phyloP scores from a whole-genome alignment of 164 flowering plant genomes.

The Euptelea pleiosperma region DNA sequence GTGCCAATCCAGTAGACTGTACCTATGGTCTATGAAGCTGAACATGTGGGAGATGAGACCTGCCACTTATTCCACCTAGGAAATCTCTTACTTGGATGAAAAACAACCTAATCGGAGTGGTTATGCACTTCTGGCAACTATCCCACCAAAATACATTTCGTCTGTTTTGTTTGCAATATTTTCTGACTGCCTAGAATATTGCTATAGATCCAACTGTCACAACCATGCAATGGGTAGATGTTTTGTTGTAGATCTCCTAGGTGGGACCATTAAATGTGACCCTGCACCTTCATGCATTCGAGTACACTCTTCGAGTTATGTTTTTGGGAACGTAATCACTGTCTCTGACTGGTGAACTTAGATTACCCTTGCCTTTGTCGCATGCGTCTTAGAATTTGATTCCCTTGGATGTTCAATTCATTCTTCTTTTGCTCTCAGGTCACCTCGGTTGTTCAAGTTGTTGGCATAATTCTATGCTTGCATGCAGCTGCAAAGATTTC shows the following conservation, averaged over 20 bases:
- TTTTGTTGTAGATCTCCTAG: too few relatives aligned
- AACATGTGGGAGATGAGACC: neutral
- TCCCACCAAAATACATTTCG: neutral
- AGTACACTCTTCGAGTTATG: too few relatives aligned
- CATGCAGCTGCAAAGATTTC: slow-evolving; percentile 85
- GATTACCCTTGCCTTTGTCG: neutral
- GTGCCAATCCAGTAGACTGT: too few relatives aligned
- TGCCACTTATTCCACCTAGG: neutral
- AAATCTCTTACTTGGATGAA: slow-evolving; percentile 6
- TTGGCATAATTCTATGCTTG: slow-evolving; percentile 65
- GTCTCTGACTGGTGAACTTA: neutral
- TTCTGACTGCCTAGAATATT: neutral
- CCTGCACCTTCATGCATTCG: too few relatives aligned
- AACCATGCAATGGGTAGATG: too few relatives aligned
- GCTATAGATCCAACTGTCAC: neutral
- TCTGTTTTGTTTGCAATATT: neutral
- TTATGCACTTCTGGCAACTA: slow-evolving; percentile 1
- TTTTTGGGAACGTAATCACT: too few relatives aligned
- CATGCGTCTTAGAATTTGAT: neutral
- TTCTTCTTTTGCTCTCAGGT: slow-evolving; percentile 36
- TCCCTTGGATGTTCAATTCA: neutral
- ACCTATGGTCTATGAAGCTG: neutral
- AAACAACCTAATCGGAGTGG: neutral
- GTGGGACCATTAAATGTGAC: too few relatives aligned
- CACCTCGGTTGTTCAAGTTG: slow-evolving; percentile 70